phyloP scores from a whole-genome alignment of 257 asterid genomes.

The Verbena officinalis region DNA sequence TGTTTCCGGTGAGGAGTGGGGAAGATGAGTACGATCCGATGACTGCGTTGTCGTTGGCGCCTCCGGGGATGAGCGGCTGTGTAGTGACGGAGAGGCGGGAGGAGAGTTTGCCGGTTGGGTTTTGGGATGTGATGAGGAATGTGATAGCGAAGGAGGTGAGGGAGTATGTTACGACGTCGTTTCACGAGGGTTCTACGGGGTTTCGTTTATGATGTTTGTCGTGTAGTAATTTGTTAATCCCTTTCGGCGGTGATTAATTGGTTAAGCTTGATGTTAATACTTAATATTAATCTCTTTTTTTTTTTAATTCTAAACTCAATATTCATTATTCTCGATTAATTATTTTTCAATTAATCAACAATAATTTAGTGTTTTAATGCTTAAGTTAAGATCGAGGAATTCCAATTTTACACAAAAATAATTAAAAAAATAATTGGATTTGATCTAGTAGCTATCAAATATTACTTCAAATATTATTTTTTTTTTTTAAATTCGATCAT shows the following conservation, averaged over 20 bases:
- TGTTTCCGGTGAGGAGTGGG: conserved; percentile 6
- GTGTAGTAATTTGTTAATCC: conserved; percentile 23
- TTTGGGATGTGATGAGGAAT: conserved; percentile 79
- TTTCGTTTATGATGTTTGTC: conserved; percentile 36
- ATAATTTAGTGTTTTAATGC: background rate
- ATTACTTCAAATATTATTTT: background rate
- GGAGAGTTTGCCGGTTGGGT: conserved; percentile 50
- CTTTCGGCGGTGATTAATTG: conserved; percentile 21
- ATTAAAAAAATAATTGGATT: no score
- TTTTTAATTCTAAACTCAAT: background rate
- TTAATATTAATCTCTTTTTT: background rate
- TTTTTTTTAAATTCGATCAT: background rate
- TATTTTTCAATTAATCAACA: no score
- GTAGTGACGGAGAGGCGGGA: conserved; percentile 34
- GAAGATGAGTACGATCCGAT: conserved; percentile 55
- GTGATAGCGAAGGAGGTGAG: conserved; percentile 77
- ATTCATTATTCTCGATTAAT: background rate
- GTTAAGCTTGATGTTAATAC: conserved; percentile 10
- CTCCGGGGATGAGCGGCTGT: conserved; percentile 54
- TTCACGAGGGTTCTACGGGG: conserved; percentile 38
- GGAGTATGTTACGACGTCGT: conserved; percentile 68
- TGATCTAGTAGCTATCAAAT: no score
- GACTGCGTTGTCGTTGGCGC: conserved; percentile 69
- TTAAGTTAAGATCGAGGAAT: background rate
- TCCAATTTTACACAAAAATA: no score